Evolutionary conservation across 306 rosid genomes (phyloP), one percentile per base, ranked within the genome.

Genomic region (Betula pendula): DNA sequence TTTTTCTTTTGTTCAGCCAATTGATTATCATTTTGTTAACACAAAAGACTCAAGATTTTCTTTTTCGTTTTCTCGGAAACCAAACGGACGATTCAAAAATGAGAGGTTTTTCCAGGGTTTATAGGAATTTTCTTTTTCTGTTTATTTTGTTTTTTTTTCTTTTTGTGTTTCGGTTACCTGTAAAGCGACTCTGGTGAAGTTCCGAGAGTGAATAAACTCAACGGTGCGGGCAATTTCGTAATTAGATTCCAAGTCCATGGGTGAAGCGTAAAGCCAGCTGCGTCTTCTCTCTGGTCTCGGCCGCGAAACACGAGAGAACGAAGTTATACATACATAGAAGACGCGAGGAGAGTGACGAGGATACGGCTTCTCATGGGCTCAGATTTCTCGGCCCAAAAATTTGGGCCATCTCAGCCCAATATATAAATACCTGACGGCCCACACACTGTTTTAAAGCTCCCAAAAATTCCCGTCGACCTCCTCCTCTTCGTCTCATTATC

Each of bases 161-260:
- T 9, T 67, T 52, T 60, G 44, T 6, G 31, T 33, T 31, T 0
- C 55, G 2, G 62, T 60, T 81, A 91, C 98, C 91, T 93, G 97
- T 72, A 94, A 85, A 81, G 89, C 98, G 70, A 89, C 97, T 82
- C 87, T 87, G 74, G 81, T 79, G 86, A 90, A 90, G 70, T 81
- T 85, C 52, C 75, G 91, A 72, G 60, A 51, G 43, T 49, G 85
- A 68, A 94, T 89, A 92, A 90, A 92, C 29, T 87, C 68, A 7
- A 87, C 91, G 29, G 96, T 85, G 74, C 89, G 80, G 25, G 71
- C 70, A 73, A 92, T 85, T 60, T 92, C 96, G 84, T 87, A 92
- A 25, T 73, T 84, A 17, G 90, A 80, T 74, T 89, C 97, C 25
- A 90, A 83, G 63, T 90, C 97, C 98, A 92, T 94, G 47, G 74